phyloP scores from a whole-genome alignment of 495 filamentous ascomycete species.

The Neurospora sp. region DNA sequence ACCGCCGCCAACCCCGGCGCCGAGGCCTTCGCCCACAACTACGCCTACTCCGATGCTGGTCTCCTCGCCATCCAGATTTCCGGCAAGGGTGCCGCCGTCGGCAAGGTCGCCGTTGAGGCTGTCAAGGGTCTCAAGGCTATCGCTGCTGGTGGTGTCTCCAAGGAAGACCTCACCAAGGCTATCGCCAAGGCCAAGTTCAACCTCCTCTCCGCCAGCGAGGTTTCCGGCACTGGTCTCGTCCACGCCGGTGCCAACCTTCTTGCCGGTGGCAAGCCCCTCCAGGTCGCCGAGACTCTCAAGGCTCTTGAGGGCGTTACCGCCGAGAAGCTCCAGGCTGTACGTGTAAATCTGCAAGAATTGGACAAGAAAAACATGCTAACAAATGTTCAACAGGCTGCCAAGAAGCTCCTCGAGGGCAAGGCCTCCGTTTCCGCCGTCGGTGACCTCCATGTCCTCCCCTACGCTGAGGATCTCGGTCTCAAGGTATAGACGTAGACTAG shows the following conservation, averaged over 20 bases:
- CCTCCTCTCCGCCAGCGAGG: slow-evolving; percentile 75
- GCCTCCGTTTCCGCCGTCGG: slow-evolving; percentile 80
- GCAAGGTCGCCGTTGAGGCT: slow-evolving; percentile 46
- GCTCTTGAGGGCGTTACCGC: slow-evolving; percentile 69
- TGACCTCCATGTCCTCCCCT: slow-evolving; percentile 81
- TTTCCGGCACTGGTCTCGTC: slow-evolving; percentile 58
- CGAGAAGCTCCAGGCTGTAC: slow-evolving; percentile 78
- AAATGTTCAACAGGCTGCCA: slow-evolving; percentile 56
- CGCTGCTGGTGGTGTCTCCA: slow-evolving; percentile 59
- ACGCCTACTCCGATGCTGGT: slow-evolving; percentile 88
- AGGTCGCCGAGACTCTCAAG: slow-evolving; percentile 74
- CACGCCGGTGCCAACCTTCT: slow-evolving; percentile 48
- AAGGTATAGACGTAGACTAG: slow-evolving; percentile 59
- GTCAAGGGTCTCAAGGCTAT: slow-evolving; percentile 75
- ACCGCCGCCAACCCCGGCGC: slow-evolving; percentile 55
- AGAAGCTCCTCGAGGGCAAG: slow-evolving; percentile 76
- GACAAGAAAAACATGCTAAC: slow-evolving; percentile 12
- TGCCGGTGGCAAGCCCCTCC: slow-evolving; percentile 71
- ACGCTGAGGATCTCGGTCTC: slow-evolving; percentile 86
- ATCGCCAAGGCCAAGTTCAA: slow-evolving; percentile 88
- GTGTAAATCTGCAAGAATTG: slow-evolving; percentile 24
- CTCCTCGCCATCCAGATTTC: slow-evolving; percentile 72
- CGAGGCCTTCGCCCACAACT: slow-evolving; percentile 58
- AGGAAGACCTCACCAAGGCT: slow-evolving; percentile 86
- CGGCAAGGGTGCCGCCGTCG: slow-evolving; percentile 59